These are phyloP conservation scores for Cetraspora pellucida DNA, from an alignment of 192 early-diverging fungal species.

Conservation along the genomic window DNA sequence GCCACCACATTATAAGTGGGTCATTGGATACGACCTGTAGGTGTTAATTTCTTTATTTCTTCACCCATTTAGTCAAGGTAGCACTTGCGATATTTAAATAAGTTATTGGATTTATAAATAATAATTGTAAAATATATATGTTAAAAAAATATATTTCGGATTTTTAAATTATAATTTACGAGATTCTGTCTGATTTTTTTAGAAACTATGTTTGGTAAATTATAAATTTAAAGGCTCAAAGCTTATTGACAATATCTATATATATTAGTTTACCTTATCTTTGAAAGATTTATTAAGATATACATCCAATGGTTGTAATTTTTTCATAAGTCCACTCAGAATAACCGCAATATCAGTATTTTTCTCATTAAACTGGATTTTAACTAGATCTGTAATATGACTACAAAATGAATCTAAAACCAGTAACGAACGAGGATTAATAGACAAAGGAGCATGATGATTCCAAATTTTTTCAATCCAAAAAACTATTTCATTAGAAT, in stretches of 20 bases:
- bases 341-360: constrained; percentile 7
- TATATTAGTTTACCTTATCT: background rate
- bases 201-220: too few species aligned
- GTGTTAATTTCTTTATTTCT: background rate
- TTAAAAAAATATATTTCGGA: background rate
- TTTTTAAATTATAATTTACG: background rate
- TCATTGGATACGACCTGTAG: background rate
- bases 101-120: background rate
- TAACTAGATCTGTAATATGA: too few species aligned
- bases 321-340: background rate
- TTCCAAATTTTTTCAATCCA: constrained; percentile 15
- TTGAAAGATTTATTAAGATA: background rate
- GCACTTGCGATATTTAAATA: too few species aligned
- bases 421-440: constrained; percentile 4
- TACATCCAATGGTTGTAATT: constrained; percentile 4
- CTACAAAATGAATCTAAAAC: constrained; percentile 12
- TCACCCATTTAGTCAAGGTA: constrained; percentile 2
- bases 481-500: constrained; percentile 4
- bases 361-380: background rate
- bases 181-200: too few species aligned
- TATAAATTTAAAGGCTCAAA: background rate
- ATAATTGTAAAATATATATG: too few species aligned
- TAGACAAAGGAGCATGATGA: background rate
- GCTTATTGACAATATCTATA: background rate
- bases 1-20: background rate